Evolutionary conservation across 305 asterid genomes (phyloP), one percentile per base, ranked within the genome.

Genomic region (Withania somnifera): DNA sequence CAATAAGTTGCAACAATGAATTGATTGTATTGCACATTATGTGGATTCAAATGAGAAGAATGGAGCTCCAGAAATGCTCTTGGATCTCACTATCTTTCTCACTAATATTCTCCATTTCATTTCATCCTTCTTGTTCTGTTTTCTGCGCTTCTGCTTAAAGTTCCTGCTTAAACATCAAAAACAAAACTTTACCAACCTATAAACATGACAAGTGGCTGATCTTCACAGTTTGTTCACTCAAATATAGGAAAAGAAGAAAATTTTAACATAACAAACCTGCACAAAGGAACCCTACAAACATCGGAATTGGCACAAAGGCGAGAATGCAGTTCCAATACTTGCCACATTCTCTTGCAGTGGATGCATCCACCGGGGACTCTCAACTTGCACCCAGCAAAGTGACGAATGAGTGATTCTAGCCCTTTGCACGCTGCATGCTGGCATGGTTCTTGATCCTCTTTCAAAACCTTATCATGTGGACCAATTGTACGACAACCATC

Each of bases 271-370:
- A 47, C 84, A 67, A 17, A 91, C 97, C 92, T 91, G 94, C 99
- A 95, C 83, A 95, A 77, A 20, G 99, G 99, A 45, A 95, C 98
- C 82, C 82, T 86, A 80, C 99, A 95, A 64, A 20, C 79, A 19
- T 90, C 92, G 1, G 93, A 51, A 86, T 92, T 71, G 3, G 92
- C 93, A 22, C 99, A 95, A 17, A 95, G 91, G 56, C 93, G 90
- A 75, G 99, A 94, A 81, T 95, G 99, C 84, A 95, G 81, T 15
- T 94, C 97, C 85, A 95, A 83, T 32, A 94, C 83, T 58, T 91
- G 93, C 98, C 98, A 92, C 97, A 94, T 91, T 80, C 97, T 88
- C 95, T 92, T 94, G 92, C 99, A 94, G 75, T 91, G 97, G 75
- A 87, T 52, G 85, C 99, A 95, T 7, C 98, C 95, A 5, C 97